A percentile compares a stretch with the other conserved stretches of the same genome.
phyloP scores from a whole-genome alignment of 148 eudicot genomes.

The Bassia scoparia region DNA sequence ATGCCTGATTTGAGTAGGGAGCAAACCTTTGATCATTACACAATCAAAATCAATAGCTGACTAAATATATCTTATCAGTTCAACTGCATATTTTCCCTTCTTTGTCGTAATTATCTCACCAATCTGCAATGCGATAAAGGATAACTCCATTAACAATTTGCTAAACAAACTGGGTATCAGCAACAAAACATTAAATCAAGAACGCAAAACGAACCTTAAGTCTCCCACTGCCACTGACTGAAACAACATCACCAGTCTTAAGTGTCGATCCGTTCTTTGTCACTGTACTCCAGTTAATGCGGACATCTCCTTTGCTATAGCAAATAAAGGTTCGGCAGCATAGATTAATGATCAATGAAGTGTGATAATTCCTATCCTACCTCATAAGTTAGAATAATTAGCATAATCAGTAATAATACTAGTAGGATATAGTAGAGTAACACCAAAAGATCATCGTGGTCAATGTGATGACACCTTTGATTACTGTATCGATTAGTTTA shows the following conservation, averaged over 20 bases:
- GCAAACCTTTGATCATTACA: background rate
- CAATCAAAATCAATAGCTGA: background rate
- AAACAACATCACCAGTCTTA: slow-evolving; percentile 66
- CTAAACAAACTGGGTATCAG: background rate
- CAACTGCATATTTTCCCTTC: slow-evolving; percentile 83
- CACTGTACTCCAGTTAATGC: slow-evolving; percentile 73
- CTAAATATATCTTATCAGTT: slow-evolving; percentile 63
- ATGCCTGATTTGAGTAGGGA: background rate
- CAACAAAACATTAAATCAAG: background rate
- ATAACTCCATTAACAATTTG: background rate
- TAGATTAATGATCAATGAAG: background rate
- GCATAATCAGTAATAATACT: background rate
- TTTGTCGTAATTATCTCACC: slow-evolving; percentile 75
- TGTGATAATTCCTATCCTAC: background rate
- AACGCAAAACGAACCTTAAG: slow-evolving; percentile 49
- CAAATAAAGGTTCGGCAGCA: slow-evolving; percentile 5
- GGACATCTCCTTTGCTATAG: slow-evolving; percentile 74
- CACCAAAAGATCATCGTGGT: background rate
- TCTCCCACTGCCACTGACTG: slow-evolving; percentile 85
- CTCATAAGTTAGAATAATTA: background rate
- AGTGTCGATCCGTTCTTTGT: slow-evolving; percentile 64
- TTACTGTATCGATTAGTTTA: background rate
- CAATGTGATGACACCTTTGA: background rate
- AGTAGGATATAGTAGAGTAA: background rate
- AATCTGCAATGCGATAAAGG: slow-evolving; percentile 43